Base-by-base conservation (phyloP, 208 protist genomes). In the Spongospora subterranea region DNA sequence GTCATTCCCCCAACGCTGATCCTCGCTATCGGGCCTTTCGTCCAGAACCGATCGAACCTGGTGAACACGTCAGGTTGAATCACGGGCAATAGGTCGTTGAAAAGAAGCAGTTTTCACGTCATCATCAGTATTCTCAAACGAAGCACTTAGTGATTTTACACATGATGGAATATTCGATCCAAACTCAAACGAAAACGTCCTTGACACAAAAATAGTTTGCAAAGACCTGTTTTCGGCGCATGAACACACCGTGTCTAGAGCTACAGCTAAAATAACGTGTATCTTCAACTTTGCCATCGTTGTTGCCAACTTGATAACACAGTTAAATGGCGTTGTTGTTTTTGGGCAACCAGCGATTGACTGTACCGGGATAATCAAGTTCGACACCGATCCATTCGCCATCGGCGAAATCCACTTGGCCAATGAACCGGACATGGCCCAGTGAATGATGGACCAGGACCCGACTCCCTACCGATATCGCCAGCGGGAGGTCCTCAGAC, bases 351-450 rank as follows among this genome's bases (percentile, higher is more conserved):
- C 71, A 40, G n/a, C 6, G 13, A 6, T 35, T 20, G 71, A 20
- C 71, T n/a, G 6, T 43, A 82, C 71, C 71, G 17, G 71, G 71
- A 82, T 82, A 82, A 82, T 82, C 71, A n/a, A 82, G 71, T 43
- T 82, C 71, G n/a, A 82, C 71, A 43, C 71, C 71, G 71, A 82
- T 35, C 71, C 71, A 82, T 43, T 82, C 71, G n/a, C 71, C 71
- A 43, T 82, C 71, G 71, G 71, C 71, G n/a, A 82, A 82, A 6
- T 82, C 17, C 17, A n/a, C 35, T n/a, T 6, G 35, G 17, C 71
- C 71, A 20, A 82, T 35, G 35, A 40, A 82, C 17, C 71, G 71
- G 35, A 82, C 71, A n/a, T 40, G 17, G 13, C 71, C 71, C 35
- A 82, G 17, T 45, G 71, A 82, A 43, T 82, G 6, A n/a, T 82